Conservation (phyloP, 148 eudicot genomes). For the Rhododendron ferrugineum region DNA sequence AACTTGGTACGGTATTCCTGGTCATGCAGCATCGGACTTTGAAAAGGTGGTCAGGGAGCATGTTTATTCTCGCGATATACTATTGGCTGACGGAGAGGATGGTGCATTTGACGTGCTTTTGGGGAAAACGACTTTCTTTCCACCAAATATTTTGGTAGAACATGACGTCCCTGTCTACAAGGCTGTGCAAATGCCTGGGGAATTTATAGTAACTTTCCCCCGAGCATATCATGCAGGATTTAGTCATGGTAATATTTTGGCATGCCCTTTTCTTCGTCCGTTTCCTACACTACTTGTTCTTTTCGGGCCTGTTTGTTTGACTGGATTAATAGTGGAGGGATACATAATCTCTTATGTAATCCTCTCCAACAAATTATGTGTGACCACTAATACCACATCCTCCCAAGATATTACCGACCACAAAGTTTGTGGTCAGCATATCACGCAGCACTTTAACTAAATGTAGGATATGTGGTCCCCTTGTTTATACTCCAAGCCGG, state of each 20-base stretch:
- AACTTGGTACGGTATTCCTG: slow-evolving; percentile 99
- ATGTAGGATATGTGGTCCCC: background rate
- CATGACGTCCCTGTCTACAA: slow-evolving; percentile 84
- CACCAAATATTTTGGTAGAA: slow-evolving; percentile 77
- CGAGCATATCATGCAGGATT: slow-evolving; percentile 99
- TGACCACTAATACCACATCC: background rate
- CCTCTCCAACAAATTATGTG: background rate
- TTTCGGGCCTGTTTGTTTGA: background rate
- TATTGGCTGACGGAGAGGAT: slow-evolving; percentile 80
- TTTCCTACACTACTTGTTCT: background rate
- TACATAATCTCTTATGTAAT: too few relatives aligned
- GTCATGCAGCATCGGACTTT: slow-evolving; percentile 83
- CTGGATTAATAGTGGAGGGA: background rate
- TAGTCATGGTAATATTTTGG: slow-evolving; percentile 72
- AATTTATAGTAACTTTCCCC: slow-evolving; percentile 84
- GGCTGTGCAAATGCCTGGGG: slow-evolving; percentile 98
- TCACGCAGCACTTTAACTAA: background rate
- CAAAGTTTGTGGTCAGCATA: background rate
- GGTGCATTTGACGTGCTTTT: slow-evolving; percentile 92
- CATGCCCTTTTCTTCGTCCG: background rate
- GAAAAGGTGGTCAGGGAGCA: slow-evolving; percentile 81
- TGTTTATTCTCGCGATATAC: slow-evolving; percentile 68
- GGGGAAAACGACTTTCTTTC: slow-evolving; percentile 93
- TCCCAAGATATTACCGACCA: background rate
- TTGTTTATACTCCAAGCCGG: background rate